phyloP scores from a whole-genome alignment of 148 eudicot genomes.

The Vaccinium macrocarpon region DNA sequence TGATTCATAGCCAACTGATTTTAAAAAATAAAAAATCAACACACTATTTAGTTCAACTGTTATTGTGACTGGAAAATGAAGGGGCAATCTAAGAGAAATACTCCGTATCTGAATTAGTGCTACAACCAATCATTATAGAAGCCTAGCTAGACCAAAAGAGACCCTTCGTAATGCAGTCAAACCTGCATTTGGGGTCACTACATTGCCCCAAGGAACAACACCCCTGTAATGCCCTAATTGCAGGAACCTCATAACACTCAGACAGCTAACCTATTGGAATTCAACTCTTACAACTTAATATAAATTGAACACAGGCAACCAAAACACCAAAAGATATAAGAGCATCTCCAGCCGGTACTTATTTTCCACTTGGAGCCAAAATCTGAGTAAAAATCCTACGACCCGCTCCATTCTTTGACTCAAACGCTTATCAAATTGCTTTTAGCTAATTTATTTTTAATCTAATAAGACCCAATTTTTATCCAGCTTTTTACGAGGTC shows the following conservation, averaged over 20 bases:
- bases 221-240: background rate
- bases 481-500: too few species aligned
- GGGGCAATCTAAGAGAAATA: background rate
- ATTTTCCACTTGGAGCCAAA: background rate
- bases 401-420: background rate
- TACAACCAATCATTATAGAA: background rate
- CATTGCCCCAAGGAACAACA: background rate
- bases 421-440: background rate
- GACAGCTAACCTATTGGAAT: conserved; percentile 9
- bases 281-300: conserved; percentile 14
- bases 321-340: background rate
- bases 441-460: background rate
- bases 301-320: conserved; percentile 15
- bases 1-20: background rate
- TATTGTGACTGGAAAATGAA: background rate
- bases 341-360: background rate
- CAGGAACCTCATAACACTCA: conserved; percentile 12
- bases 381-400: background rate
- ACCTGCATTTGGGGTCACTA: background rate
- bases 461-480: background rate
- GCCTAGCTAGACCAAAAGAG: background rate
- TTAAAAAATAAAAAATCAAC: background rate
- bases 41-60: background rate
- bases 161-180: background rate
- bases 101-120: background rate